Conservation (phyloP, 257 asterid genomes). For the Nyctanthes arbortristis region DNA sequence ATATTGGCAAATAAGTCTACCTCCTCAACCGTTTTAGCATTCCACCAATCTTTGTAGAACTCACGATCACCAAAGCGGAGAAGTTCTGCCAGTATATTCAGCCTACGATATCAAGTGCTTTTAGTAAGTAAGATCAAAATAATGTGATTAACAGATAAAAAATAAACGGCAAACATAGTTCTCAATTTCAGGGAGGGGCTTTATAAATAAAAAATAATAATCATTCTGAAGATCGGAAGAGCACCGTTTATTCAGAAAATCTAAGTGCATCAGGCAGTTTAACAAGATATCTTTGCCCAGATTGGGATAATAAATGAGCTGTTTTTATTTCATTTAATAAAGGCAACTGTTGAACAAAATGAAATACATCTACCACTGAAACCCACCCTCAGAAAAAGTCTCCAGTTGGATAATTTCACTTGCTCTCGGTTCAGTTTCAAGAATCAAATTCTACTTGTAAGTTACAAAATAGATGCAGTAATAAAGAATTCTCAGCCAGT, state of each 20-base stretch:
- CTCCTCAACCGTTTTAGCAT: constrained; percentile 95
- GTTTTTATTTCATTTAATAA: too few species aligned
- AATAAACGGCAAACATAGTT: constrained; percentile 14
- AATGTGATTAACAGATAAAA: background rate
- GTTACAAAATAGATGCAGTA: too few species aligned
- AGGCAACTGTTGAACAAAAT: background rate
- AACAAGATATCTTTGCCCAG: background rate
- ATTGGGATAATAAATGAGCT: background rate
- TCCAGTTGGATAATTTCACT: background rate
- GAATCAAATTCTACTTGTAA: too few species aligned
- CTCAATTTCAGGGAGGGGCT: constrained; percentile 3
- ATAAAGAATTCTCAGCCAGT: background rate
- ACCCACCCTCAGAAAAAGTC: background rate
- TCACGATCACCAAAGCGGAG: constrained; percentile 95
- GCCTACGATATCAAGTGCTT: constrained; percentile 64
- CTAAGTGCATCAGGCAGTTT: background rate
- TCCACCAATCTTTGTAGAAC: constrained; percentile 99
- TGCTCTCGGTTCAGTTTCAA: background rate
- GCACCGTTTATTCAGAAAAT: background rate
- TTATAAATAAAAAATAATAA: background rate
- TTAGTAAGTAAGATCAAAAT: constrained; percentile 41
- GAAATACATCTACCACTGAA: background rate
- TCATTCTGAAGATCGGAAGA: background rate
- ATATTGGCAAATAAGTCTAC: constrained; percentile 33
- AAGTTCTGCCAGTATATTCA: constrained; percentile 94